phyloP scores from a whole-genome alignment of 1,284 basidiomycete species.

The Agroathelia rolfsii region DNA sequence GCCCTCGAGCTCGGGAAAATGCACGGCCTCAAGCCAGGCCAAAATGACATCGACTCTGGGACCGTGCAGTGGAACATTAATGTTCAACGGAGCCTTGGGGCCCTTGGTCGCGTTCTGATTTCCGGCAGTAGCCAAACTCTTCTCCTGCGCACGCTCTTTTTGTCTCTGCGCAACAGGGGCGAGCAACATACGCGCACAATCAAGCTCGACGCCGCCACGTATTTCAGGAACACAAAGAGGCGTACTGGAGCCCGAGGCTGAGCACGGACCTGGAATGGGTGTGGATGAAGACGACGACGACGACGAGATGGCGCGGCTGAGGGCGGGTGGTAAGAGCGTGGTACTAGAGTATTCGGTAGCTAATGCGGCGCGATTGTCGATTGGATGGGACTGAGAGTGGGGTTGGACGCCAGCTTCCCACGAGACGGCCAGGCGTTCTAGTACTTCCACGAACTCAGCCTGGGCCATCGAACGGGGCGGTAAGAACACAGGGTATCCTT shows the following conservation, averaged over 20 bases:
- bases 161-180: constrained; percentile 55
- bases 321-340: no score
- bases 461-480: constrained; percentile 78
- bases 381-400: constrained; percentile 39
- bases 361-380: no score
- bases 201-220: no score
- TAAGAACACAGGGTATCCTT: constrained; percentile 76
- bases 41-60: constrained; percentile 74
- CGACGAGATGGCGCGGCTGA: no score
- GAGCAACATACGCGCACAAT: constrained; percentile 58
- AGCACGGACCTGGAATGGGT: no score
- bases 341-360: no score
- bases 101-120: no score
- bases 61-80: constrained; percentile 75
- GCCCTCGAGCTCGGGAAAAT: constrained; percentile 57
- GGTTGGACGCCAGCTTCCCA: constrained; percentile 55
- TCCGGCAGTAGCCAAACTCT: constrained; percentile 26
- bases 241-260: no score
- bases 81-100: constrained; percentile 53
- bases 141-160: constrained; percentile 44
- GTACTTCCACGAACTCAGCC: constrained; percentile 71
- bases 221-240: no score
- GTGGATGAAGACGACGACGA: no score
- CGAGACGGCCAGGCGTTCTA: constrained; percentile 64
- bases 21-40: constrained; percentile 71